A percentile compares a stretch with the other conserved stretches of the same genome.
Conservation (phyloP, 116 monocot species). For the Posidonia oceanica region DNA sequence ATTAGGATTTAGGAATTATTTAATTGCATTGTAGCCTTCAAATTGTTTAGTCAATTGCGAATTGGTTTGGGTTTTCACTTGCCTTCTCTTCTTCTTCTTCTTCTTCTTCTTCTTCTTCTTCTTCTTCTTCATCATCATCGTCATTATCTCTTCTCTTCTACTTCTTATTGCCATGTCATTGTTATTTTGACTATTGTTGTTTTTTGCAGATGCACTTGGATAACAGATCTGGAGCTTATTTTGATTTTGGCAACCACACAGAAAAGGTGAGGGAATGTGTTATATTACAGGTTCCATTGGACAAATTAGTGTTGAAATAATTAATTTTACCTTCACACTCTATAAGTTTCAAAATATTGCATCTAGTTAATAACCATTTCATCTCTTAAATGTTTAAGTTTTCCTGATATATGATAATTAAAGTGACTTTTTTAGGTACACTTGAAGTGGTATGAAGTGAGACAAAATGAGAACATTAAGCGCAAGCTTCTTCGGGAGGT, state of each 20-base stretch:
- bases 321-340: background rate
- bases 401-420: slow-evolving; percentile 2
- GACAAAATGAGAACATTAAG: slow-evolving; percentile 19
- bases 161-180: background rate
- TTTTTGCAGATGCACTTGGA: slow-evolving; percentile 78
- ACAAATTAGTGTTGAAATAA: background rate
- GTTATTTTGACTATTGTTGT: background rate
- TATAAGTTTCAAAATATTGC: background rate
- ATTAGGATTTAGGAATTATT: too few species aligned
- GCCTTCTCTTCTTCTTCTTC: too few species aligned
- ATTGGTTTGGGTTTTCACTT: too few species aligned
- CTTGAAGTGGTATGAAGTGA: slow-evolving; percentile 62
- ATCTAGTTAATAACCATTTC: background rate
- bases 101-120: too few species aligned
- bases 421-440: slow-evolving; percentile 48
- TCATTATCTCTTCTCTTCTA: too few species aligned
- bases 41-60: too few species aligned
- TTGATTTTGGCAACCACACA: slow-evolving; percentile 90
- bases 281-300: background rate
- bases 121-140: too few species aligned
- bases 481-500: slow-evolving; percentile 71
- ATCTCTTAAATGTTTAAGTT: background rate
- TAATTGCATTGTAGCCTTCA: too few species aligned
- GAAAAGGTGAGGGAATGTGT: slow-evolving; percentile 50
- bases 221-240: slow-evolving; percentile 69